Conservation (phyloP, 306 rosid genomes). For the Medicago ruthenica region DNA sequence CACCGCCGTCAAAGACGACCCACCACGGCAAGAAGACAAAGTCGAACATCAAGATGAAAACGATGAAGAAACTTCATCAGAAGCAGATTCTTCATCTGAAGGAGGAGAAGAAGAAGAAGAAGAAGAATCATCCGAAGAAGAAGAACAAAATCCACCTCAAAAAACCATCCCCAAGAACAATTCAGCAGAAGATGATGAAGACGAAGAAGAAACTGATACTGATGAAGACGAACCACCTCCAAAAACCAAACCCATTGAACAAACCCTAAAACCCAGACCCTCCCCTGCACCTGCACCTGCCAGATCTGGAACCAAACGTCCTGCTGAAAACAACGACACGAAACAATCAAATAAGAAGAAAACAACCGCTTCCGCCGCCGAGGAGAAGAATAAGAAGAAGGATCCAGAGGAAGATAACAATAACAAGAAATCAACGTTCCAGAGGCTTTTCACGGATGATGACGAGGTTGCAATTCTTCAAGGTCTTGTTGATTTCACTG, state of each 20-base stretch:
- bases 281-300: conserved; percentile 36
- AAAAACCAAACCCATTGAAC: neutral
- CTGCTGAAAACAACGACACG: conserved; percentile 6
- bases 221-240: neutral
- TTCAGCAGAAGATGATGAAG: neutral
- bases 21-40: neutral
- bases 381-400: neutral
- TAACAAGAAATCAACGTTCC: conserved; percentile 47
- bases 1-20: conserved; percentile 56
- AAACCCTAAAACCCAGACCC: neutral
- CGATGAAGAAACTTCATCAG: neutral
- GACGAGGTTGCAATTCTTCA: conserved; percentile 58
- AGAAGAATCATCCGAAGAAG: conserved; percentile 46
- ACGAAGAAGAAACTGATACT: conserved; percentile 41
- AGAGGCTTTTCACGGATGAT: conserved; percentile 65
- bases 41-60: neutral
- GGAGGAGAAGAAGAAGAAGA: conserved; percentile 54
- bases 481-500: conserved; percentile 52
- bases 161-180: conserved; percentile 23
- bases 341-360: conserved; percentile 58
- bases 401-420: conserved; percentile 42
- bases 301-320: conserved; percentile 52
- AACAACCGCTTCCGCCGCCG: neutral
- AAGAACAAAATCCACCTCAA: conserved; percentile 41
- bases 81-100: neutral